Percentiles rank a stretch among this genome's conserved stretches.
These are phyloP conservation scores for Fusarium veterinarium DNA, from an alignment of 2,329 filamentous ascomycete species.

Conservation along the genomic window DNA sequence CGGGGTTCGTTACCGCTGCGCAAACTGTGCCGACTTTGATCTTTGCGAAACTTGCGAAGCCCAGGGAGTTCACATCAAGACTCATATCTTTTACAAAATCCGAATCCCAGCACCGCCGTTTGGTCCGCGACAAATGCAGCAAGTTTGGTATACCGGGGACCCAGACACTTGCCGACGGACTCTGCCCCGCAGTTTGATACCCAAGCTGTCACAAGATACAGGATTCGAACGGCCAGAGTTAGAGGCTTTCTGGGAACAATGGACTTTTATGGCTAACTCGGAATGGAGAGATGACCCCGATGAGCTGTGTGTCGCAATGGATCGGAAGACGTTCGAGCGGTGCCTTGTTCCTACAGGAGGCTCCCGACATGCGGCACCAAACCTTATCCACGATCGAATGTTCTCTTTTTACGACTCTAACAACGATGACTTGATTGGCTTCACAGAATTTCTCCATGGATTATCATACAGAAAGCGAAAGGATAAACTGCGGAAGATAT, in stretches of 20 bases:
- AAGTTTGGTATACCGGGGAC: constrained; percentile 89
- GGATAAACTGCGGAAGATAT: constrained; percentile 78
- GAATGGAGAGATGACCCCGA: constrained; percentile 86
- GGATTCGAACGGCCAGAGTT: constrained; percentile 87
- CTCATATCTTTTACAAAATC: constrained; percentile 97
- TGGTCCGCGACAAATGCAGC: constrained; percentile 81
- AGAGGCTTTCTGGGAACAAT: constrained; percentile 96
- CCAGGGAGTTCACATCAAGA: constrained; percentile 81
- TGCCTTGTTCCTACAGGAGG: constrained; percentile 89
- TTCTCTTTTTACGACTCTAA: constrained; percentile 97
- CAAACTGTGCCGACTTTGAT: constrained; percentile 96
- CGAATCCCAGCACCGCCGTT: constrained; percentile 88
- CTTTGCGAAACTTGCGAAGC: constrained; percentile 94
- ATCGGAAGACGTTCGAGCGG: constrained; percentile 90
- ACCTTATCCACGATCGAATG: constrained; percentile 94
- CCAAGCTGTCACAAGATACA: constrained; percentile 76
- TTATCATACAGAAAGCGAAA: constrained; percentile 77
- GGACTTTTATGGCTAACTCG: constrained; percentile 90
- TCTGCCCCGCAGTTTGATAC: constrained; percentile 75
- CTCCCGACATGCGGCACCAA: constrained; percentile 81
- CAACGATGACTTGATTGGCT: constrained; percentile 87
- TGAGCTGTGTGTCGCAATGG: constrained; percentile 83
- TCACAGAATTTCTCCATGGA: constrained; percentile 89
- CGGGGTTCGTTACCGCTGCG: constrained; percentile 91
- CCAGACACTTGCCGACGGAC: constrained; percentile 76